Conservation (phyloP, 2,329 filamentous ascomycete genomes). For the Cryoendolithus antarcticus region DNA sequence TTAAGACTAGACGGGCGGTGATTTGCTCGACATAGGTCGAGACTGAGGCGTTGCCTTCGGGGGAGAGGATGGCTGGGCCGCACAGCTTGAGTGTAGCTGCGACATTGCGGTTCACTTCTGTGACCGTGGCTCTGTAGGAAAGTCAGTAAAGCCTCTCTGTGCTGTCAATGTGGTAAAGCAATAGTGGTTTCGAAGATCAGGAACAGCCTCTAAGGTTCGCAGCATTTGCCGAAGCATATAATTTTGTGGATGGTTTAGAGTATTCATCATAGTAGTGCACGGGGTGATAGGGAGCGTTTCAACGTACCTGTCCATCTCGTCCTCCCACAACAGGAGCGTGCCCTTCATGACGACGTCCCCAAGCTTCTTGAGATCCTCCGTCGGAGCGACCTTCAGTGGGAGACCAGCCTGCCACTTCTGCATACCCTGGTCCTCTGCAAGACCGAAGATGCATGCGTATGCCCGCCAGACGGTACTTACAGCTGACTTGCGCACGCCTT, state of each 20-base stretch:
- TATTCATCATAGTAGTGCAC: constrained; percentile 59
- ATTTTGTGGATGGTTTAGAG: constrained; percentile 96
- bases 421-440: constrained; percentile 68
- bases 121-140: constrained; percentile 61
- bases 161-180: too few species aligned
- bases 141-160: constrained; percentile 12
- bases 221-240: constrained; percentile 55
- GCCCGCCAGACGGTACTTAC: constrained; percentile 86
- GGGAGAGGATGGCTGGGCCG: constrained; percentile 69
- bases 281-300: constrained; percentile 8
- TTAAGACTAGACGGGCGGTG: constrained; percentile 59
- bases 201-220: constrained; percentile 32
- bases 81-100: constrained; percentile 82
- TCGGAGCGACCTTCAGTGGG: constrained; percentile 68
- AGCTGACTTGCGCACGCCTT: constrained; percentile 85
- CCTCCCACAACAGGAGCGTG: constrained; percentile 74
- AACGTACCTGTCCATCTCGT: constrained; percentile 88
- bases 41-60: constrained; percentile 44
- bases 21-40: constrained; percentile 41
- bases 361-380: constrained; percentile 68
- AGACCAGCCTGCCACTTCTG: constrained; percentile 81
- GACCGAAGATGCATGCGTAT: constrained; percentile 79
- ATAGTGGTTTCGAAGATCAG: constrained; percentile 21
- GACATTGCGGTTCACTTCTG: constrained; percentile 89
- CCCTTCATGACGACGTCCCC: constrained; percentile 74